These are phyloP conservation scores for Abrus precatorius DNA, from an alignment of 306 rosid genomes.

Conservation along the genomic window DNA sequence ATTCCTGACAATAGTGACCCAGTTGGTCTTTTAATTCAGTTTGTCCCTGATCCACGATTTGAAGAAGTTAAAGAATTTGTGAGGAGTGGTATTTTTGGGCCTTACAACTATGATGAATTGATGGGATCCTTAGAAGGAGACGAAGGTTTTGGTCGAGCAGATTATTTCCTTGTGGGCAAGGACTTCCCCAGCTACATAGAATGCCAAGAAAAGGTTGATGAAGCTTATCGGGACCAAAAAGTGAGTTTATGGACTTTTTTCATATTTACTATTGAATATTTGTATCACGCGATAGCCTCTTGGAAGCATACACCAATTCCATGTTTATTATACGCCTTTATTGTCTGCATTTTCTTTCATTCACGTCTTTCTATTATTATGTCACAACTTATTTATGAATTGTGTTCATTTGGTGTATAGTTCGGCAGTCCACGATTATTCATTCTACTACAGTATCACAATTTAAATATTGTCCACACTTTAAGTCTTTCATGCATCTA, in stretches of 20 bases:
- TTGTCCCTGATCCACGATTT: slow-evolving; percentile 89
- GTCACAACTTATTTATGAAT: slow-evolving; percentile 24
- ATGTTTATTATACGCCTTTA: slow-evolving; percentile 27
- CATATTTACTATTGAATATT: slow-evolving; percentile 38
- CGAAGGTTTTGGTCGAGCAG: slow-evolving; percentile 94
- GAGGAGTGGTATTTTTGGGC: slow-evolving; percentile 87
- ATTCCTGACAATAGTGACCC: slow-evolving; percentile 22
- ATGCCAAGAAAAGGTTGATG: slow-evolving; percentile 91
- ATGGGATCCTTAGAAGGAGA: slow-evolving; percentile 92
- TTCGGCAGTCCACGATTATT: slow-evolving; percentile 14
- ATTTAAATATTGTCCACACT: background rate
- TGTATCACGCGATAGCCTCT: slow-evolving; percentile 31
- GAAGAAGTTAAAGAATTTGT: slow-evolving; percentile 89
- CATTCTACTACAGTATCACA: background rate
- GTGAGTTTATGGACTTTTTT: slow-evolving; percentile 55
- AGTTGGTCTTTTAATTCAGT: slow-evolving; percentile 60
- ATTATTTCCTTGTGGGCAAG: slow-evolving; percentile 96
- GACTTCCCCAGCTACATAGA: slow-evolving; percentile 98
- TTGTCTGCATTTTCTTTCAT: slow-evolving; percentile 16
- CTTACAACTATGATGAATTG: slow-evolving; percentile 75
- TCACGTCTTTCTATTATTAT: slow-evolving; percentile 1
- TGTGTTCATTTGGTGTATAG: slow-evolving; percentile 16
- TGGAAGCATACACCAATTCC: slow-evolving; percentile 41
- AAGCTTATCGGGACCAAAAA: slow-evolving; percentile 82
- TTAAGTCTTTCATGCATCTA: slow-evolving; percentile 22